phyloP scores from a whole-genome alignment of 805 yeast species.

The Teunomyces funiuensis region DNA sequence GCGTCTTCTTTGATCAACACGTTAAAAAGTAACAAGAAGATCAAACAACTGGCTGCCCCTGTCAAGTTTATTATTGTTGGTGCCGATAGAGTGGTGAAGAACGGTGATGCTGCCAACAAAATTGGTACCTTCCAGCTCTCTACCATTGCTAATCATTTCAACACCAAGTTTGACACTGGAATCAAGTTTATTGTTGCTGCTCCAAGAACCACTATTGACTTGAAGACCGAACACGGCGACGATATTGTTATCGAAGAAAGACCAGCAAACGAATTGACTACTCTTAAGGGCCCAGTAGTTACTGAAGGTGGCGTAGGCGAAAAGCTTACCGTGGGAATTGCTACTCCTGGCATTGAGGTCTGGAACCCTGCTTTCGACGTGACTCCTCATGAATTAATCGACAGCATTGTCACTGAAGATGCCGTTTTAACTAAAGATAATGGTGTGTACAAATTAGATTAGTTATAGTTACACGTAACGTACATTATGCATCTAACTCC shows the following conservation, averaged over 20 bases:
- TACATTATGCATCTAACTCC: slow-evolving; percentile 2
- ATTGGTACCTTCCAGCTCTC: slow-evolving; percentile 94
- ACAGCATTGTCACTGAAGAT: slow-evolving; percentile 86
- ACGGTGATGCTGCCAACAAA: slow-evolving; percentile 96
- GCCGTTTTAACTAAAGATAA: slow-evolving; percentile 47
- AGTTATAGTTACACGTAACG: background rate
- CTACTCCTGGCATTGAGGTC: slow-evolving; percentile 80
- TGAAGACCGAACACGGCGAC: slow-evolving; percentile 62
- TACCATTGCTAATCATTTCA: slow-evolving; percentile 57
- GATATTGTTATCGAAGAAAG: slow-evolving; percentile 86
- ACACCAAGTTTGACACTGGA: slow-evolving; percentile 26
- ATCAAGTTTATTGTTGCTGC: slow-evolving; percentile 92
- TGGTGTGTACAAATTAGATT: slow-evolving; percentile 51
- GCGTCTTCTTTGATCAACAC: slow-evolving; percentile 68
- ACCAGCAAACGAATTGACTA: slow-evolving; percentile 74
- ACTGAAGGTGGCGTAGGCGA: slow-evolving; percentile 32
- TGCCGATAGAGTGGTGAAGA: slow-evolving; percentile 88
- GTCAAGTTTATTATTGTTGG: slow-evolving; percentile 89
- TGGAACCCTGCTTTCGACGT: slow-evolving; percentile 98
- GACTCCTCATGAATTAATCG: slow-evolving; percentile 80
- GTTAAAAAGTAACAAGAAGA: slow-evolving; percentile 32
- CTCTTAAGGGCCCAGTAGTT: slow-evolving; percentile 59
- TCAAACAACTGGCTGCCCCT: slow-evolving; percentile 49
- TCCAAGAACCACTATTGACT: slow-evolving; percentile 88
- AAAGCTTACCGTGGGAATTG: slow-evolving; percentile 63